Percentiles rank a stretch among this genome's conserved stretches.
Conservation (phyloP, 495 filamentous ascomycete genomes). For the Bombardia bombarda region DNA sequence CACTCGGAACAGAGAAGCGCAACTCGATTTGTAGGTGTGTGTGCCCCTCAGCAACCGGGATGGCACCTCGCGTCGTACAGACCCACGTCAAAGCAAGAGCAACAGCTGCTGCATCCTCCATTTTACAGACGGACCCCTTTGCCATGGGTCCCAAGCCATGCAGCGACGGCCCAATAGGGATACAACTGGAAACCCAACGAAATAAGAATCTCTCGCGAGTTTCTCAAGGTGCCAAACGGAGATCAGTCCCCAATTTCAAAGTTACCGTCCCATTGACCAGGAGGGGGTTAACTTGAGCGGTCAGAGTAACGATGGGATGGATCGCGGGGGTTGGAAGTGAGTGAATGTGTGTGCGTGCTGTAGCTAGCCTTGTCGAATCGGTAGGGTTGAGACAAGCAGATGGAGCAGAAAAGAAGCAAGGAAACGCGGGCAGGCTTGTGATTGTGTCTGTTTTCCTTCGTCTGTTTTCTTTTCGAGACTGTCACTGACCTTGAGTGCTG, state of each 20-base stretch:
- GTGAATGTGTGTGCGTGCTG: not conserved
- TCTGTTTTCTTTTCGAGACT: conserved; percentile 15
- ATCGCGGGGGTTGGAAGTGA: not conserved
- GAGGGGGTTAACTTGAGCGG: not conserved
- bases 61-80: conserved; percentile 9
- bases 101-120: conserved; percentile 1
- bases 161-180: too few relatives aligned
- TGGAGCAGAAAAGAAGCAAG: conserved; percentile 4
- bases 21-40: conserved; percentile 4
- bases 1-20: conserved; percentile 16
- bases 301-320: too few relatives aligned
- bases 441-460: too few relatives aligned
- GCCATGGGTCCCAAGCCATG: not conserved
- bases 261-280: not conserved
- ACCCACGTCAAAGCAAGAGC: conserved; percentile 4
- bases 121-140: not conserved
- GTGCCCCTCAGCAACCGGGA: conserved; percentile 12
- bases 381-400: not conserved
- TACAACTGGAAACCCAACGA: too few relatives aligned
- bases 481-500: conserved; percentile 18
- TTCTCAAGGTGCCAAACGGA: too few relatives aligned
- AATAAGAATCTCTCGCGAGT: too few relatives aligned
- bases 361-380: conserved; percentile 5
- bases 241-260: too few relatives aligned
- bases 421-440: conserved; percentile 7